Base-by-base conservation (phyloP, 805 yeast genomes). In the Monosporozyma yasuniensis region DNA sequence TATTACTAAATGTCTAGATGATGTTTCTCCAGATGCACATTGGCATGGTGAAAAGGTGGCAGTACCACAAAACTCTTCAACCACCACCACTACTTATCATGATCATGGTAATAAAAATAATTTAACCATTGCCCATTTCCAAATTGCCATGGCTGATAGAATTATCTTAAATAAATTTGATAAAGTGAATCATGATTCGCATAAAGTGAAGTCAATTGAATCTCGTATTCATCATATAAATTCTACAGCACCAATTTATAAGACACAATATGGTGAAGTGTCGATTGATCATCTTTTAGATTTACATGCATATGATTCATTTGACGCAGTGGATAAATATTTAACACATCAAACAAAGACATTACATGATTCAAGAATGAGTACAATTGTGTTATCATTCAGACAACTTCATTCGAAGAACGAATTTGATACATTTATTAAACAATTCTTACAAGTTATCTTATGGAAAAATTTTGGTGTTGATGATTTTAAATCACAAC, bases 101-200 rank as follows among this genome's bases (percentile, higher is more conserved):
- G 22, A 23, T 2, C 30, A 25, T 41, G 21, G 12, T 23, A 25
- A 25, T 23, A 25, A 41, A n/a, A 70, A 68, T 28, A 70, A 74
- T 4, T 61, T 81, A 12, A 83, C 95, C 0, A 84, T 95, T 2
- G 97, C 98, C 0, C 89, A 85, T 61, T 72, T 87, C 30, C 99
- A 93, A 68, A 76, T 93, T 19, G 95, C 96, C 0, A 70, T 89
- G 62, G 96, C 97, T 0, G 99, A 93, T 65, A 79, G 79, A 5
- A 73, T 93, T 0, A 59, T 93, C 10, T 55, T 93, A 52, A 93
- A 93, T 68, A 93, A 93, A 65, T 66, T 78, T 41, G 99, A 93
- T 59, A 73, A 66, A 16, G 55, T 78, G 2, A 64, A 69, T 8
- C 52, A 55, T 1, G 42, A 35, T 12, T 19, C 43, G 8, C 55